phyloP scores from a whole-genome alignment of 1,284 basidiomycete genomes.

The Afroboletus lepidellus region DNA sequence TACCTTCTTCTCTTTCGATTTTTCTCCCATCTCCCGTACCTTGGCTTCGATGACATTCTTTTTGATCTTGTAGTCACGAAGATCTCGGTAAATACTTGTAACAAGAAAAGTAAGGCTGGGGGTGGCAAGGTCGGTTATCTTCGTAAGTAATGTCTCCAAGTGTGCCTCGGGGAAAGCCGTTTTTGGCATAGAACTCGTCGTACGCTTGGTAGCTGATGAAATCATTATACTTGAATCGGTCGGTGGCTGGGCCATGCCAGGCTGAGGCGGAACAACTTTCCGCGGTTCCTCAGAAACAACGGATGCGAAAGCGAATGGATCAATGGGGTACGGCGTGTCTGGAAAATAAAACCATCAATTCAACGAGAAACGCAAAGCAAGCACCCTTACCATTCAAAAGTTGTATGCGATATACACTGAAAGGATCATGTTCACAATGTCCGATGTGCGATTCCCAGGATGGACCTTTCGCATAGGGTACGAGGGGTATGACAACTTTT shows the following conservation, averaged over 20 bases:
- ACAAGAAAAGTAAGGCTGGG: conserved; percentile 64
- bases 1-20: conserved; percentile 63
- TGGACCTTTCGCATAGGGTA: conserved; percentile 77
- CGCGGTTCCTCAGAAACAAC: conserved; percentile 38
- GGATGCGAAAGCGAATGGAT: conserved; percentile 77
- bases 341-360: neutral
- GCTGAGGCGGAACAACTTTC: conserved; percentile 33
- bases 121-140: conserved; percentile 55
- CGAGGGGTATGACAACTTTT: conserved; percentile 70
- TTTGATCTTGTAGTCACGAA: conserved; percentile 66
- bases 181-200: conserved; percentile 45
- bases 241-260: conserved; percentile 26
- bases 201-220: conserved; percentile 33
- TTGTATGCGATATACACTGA: conserved; percentile 68
- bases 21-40: conserved; percentile 69
- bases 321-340: conserved; percentile 73
- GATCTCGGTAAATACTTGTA: conserved; percentile 67
- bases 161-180: conserved; percentile 66
- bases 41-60: conserved; percentile 82
- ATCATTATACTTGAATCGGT: conserved; percentile 5
- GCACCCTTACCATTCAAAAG: conserved; percentile 66
- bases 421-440: conserved; percentile 58
- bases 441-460: conserved; percentile 69
- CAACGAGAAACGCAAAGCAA: neutral
- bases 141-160: conserved; percentile 55